These are phyloP conservation scores for Tetrapisispora fleetii DNA, from an alignment of 805 yeast genomes.

Conservation along the genomic window DNA sequence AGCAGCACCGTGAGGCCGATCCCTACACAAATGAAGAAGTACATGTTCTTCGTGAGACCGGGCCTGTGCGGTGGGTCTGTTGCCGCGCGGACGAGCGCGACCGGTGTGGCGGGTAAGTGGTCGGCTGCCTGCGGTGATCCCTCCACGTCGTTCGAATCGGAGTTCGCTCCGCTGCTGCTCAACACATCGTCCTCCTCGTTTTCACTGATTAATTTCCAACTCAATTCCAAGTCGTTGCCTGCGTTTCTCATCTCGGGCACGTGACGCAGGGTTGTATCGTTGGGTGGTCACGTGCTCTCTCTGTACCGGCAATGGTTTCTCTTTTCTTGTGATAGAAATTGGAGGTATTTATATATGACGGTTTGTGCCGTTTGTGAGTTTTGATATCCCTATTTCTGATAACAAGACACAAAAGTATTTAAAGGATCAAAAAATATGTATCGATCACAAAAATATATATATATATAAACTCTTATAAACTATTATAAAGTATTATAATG, in stretches of 20 bases:
- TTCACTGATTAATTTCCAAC: neutral
- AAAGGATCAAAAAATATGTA: too few relatives aligned
- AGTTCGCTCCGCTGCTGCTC: neutral
- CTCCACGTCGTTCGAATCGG: neutral
- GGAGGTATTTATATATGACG: too few relatives aligned
- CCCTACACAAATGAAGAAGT: neutral
- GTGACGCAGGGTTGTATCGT: too few relatives aligned
- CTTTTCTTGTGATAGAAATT: too few relatives aligned
- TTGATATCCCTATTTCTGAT: neutral
- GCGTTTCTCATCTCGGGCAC: neutral
- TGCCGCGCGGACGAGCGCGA: too few relatives aligned
- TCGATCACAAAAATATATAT: too few relatives aligned
- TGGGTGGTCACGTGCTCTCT: too few relatives aligned
- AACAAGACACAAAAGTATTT: too few relatives aligned
- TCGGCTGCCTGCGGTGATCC: neutral
- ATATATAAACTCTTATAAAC: too few relatives aligned
- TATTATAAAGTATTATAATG: too few relatives aligned
- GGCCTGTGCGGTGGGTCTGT: neutral
- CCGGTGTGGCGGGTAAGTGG: neutral
- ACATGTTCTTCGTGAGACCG: neutral
- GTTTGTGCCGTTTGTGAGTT: neutral
- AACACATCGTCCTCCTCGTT: neutral
- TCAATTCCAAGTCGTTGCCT: neutral
- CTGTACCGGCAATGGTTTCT: too few relatives aligned
- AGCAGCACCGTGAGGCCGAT: neutral